A percentile compares a stretch with the other conserved stretches of the same genome.
These are phyloP conservation scores for Zymoseptoria crescenta DNA, from an alignment of 2,329 filamentous ascomycete species.

Conservation along the genomic window DNA sequence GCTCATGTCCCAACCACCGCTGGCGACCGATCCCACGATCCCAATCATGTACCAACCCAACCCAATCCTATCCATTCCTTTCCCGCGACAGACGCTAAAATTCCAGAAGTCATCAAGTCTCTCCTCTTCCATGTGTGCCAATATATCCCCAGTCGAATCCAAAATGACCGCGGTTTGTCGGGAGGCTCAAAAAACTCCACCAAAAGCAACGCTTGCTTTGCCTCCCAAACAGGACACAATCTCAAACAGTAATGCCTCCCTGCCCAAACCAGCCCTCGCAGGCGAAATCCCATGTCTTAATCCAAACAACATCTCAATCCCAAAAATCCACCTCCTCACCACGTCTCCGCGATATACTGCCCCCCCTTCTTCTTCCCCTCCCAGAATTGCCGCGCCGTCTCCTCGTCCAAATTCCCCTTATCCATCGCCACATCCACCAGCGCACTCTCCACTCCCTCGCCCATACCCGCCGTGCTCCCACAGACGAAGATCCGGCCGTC, in stretches of 20 bases:
- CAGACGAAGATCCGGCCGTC: conserved; percentile 96
- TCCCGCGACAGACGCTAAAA: background rate
- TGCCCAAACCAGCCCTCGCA: background rate
- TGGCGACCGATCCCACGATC: background rate
- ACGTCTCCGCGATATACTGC: conserved; percentile 76
- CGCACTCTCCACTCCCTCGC: conserved; percentile 84
- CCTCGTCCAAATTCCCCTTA: conserved; percentile 76
- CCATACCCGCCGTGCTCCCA: conserved; percentile 92
- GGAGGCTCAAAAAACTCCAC: too few relatives aligned
- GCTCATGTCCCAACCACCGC: background rate
- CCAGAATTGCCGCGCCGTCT: conserved; percentile 86
- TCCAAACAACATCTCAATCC: background rate
- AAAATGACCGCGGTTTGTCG: background rate
- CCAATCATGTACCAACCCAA: background rate
- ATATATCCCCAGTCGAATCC: background rate
- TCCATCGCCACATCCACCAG: conserved; percentile 85
- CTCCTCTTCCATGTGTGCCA: background rate
- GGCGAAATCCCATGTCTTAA: background rate
- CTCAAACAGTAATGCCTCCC: too few relatives aligned
- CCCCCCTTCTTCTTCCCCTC: conserved; percentile 81
- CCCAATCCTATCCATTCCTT: background rate
- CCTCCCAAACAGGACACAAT: too few relatives aligned
- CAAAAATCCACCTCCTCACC: conserved; percentile 12
- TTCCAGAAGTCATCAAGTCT: background rate
- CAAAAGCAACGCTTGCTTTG: background rate